Percentiles rank a stretch among this genome's conserved stretches.
These are phyloP conservation scores for Suzukiozyma palmioleophila DNA, from an alignment of 1,139 yeast genomes.

Conservation along the genomic window DNA sequence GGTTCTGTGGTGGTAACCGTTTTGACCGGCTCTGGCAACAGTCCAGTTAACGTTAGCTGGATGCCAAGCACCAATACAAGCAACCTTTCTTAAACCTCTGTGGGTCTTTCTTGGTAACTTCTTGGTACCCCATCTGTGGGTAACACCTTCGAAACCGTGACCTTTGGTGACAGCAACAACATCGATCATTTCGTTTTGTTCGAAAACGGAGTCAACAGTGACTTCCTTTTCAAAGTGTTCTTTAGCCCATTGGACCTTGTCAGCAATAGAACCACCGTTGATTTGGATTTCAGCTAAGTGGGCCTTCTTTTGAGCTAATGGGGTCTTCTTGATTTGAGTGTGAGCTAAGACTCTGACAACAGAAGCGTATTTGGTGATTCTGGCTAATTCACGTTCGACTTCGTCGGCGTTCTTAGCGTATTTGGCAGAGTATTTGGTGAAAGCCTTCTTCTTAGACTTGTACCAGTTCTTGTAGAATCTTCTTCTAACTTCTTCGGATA, in stretches of 20 bases:
- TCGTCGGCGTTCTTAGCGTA: conserved; percentile 89
- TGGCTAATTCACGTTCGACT: conserved; percentile 94
- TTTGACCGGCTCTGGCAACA: conserved; percentile 99
- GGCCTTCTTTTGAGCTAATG: conserved; percentile 99
- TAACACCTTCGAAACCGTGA: conserved; percentile 99
- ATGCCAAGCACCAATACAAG: conserved; percentile 99
- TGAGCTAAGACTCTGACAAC: conserved; percentile 99
- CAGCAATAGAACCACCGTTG: conserved; percentile 98
- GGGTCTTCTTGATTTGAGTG: conserved; percentile 99
- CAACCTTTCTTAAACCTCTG: conserved; percentile 99
- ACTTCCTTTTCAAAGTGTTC: conserved; percentile 99
- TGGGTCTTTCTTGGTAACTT: conserved; percentile 99
- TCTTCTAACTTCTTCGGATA: conserved; percentile 98
- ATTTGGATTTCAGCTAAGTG: conserved; percentile 99
- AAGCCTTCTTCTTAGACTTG: conserved; percentile 99
- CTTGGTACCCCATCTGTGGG: conserved; percentile 99
- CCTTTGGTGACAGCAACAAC: conserved; percentile 99
- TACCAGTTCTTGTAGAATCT: conserved; percentile 99
- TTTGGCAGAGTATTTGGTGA: conserved; percentile 99
- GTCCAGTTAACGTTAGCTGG: conserved; percentile 99
- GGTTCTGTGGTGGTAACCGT: conserved; percentile 99
- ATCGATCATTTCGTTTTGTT: conserved; percentile 98
- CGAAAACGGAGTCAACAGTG: conserved; percentile 91
- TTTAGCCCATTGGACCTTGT: conserved; percentile 98
- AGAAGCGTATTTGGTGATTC: conserved; percentile 97